Percentiles rank a stretch among this genome's conserved stretches.
phyloP scores from a whole-genome alignment of 2,329 filamentous ascomycete species.

The Pseudogymnoascus sp. region DNA sequence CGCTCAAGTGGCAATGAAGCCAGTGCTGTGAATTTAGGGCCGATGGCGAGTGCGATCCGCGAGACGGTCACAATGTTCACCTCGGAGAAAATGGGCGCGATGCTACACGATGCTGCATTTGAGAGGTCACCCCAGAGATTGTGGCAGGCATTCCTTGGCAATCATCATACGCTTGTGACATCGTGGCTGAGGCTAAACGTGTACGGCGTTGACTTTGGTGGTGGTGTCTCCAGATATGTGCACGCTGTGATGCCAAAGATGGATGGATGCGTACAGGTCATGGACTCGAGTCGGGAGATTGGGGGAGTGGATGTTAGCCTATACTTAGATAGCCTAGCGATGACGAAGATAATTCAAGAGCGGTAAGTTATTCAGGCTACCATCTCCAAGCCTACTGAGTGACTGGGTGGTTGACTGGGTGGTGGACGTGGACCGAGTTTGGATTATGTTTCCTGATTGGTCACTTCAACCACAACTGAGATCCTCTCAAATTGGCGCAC shows the following conservation, averaged over 20 bases:
- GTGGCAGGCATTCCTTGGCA: constrained; percentile 39
- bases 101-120: constrained; percentile 36
- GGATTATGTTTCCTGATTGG: not conserved
- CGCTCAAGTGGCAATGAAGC: constrained; percentile 17
- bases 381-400: not conserved
- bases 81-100: constrained; percentile 31
- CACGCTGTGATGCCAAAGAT: constrained; percentile 35
- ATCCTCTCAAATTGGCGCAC: not conserved
- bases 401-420: not conserved
- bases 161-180: constrained; percentile 35
- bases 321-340: constrained; percentile 27
- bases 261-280: constrained; percentile 37
- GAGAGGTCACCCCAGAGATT: constrained; percentile 39
- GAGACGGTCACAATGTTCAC: constrained; percentile 31
- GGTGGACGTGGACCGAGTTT: not conserved
- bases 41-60: constrained; percentile 29
- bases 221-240: constrained; percentile 28
- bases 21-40: not conserved
- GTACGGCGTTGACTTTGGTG: constrained; percentile 36
- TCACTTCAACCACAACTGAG: not conserved
- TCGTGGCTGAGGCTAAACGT: constrained; percentile 34
- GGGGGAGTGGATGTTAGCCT: constrained; percentile 30
- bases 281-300: constrained; percentile 27
- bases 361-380: not conserved
- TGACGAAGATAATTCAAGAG: constrained; percentile 22